Evolutionary conservation across 805 yeast species (phyloP), one percentile per base, ranked within the genome.

Genomic region (Ogataea saltuana): DNA sequence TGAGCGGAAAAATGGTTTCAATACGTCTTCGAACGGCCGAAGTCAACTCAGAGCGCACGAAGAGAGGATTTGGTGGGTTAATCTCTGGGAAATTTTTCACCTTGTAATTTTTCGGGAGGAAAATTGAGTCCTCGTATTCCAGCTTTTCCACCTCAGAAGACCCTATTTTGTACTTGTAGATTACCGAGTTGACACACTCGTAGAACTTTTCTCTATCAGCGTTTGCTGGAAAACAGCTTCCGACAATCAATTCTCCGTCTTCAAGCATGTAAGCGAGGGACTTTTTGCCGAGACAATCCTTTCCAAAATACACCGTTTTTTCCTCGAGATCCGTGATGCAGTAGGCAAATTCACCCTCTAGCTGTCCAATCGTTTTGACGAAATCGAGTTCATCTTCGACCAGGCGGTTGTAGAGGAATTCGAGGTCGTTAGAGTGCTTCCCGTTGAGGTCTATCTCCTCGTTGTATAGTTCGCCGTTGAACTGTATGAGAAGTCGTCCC

Each of bases 401-500:
- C 22, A 85, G 58, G 22, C 55, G 54, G 10, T 50, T 39, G 36
- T 69, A 65, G 5, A 88, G 63, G 50, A 61, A 84, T 3, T 61
- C 68, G 0, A 95, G 81, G 61, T 90, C 97, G 59, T 86, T 86
- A 0, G 69, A 41, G 22, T 50, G 53, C 13, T 21, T 22, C 6
- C 44, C 43, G 4, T 44, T 64, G 0, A 53, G 49, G 23, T 68
- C 51, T 17, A 84, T 74, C 27, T 74, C 83, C 1, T 60, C 51
- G 49, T 83, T 83, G 61, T 93, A 93, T 9, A 93, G 64, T 55
- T 93, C 97, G 0, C 99, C 99, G 60, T 95, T 93, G 65, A 85
- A 91, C 58, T 88, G 96, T 7, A 95, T 58, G 0, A 75, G 55
- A 38, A 57, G 71, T 53, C 16, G 17, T 6, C 68, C 50, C 34